Evolutionary conservation across 169 alveolate genomes (phyloP), one percentile per base, ranked within the genome.

Genomic region (Cryptosporidium muris): DNA sequence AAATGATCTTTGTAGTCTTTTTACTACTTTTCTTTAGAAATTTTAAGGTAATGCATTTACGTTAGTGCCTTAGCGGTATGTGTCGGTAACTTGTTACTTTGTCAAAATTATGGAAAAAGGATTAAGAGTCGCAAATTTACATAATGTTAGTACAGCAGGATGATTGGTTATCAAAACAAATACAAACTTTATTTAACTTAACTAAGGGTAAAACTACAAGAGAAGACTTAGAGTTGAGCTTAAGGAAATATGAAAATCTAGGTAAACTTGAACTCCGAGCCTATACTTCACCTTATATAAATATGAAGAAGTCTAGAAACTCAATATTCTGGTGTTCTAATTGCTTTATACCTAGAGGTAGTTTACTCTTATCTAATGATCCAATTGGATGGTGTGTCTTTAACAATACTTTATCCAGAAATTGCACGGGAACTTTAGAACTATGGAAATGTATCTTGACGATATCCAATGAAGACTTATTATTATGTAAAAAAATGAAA

Each of bases 121-220:
- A 25, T 25, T 25, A 25, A 25, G 25, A 25, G 0, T 25, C 25
- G 25, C 25, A 25, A 25, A 25, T 25, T 25, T 25, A 25, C 25
- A 25, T 25, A 25, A 25, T 25, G 25, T 25, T 25, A 25, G 51
- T 66, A 3, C 40, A 38, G 11, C 40, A 40, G 14, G 85, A 74
- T 49, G 62, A 42, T 34, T 74, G 85, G 85, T 42, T 74, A 40
- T 74, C 85, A 14, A 45, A 42, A 5, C 74, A 58, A 43, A 38
- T 74, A 2, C 85, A 74, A 25, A 56, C 40, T 9, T 6, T 60
- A 49, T 74, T 34, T 43, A 48, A 43, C 0, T 66, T 58, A 4
- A 74, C 85, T 6, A 4, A 34, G 3, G 14, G 48, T 36, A 37
- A 40, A 14, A 14, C 4, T 4, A 42, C 68, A 16, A 56, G 63